Percentiles rank a stretch among this genome's conserved stretches.
Conservation (phyloP, 1,139 yeast genomes). For the Geotrichum klebahnii region DNA sequence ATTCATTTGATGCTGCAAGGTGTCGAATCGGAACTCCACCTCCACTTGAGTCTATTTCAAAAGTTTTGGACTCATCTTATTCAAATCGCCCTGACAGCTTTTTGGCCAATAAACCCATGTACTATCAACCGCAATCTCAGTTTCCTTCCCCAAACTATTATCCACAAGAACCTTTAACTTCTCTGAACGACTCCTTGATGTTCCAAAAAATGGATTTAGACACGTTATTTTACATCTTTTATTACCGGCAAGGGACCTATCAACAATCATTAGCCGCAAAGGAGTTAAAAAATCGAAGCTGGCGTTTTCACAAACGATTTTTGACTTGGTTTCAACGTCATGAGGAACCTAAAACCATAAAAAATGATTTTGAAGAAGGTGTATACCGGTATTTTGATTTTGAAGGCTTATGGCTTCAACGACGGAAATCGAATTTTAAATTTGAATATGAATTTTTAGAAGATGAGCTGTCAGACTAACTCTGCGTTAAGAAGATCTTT, state of each 20-base stretch:
- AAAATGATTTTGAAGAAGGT: conserved; percentile 48
- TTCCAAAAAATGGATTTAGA: conserved; percentile 77
- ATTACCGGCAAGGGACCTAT: conserved; percentile 67
- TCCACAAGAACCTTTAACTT: conserved; percentile 75
- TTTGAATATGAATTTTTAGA: conserved; percentile 48
- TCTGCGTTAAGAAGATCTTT: too few relatives aligned
- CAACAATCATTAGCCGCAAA: conserved; percentile 78
- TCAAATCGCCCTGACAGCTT: conserved; percentile 90
- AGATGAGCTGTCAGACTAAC: conserved; percentile 44
- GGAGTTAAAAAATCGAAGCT: conserved; percentile 75
- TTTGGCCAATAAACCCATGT: conserved; percentile 77
- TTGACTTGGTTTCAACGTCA: conserved; percentile 81
- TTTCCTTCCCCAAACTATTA: conserved; percentile 91
- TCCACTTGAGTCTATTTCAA: conserved; percentile 54
- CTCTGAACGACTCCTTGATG: conserved; percentile 43
- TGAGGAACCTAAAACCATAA: conserved; percentile 50
- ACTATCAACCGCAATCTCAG: conserved; percentile 75
- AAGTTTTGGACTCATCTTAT: conserved; percentile 66
- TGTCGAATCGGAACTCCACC: conserved; percentile 49
- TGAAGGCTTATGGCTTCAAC: conserved; percentile 82
- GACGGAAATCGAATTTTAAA: conserved; percentile 69
- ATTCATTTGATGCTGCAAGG: conserved; percentile 46
- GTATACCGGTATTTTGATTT: conserved; percentile 82
- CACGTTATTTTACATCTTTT: conserved; percentile 87
- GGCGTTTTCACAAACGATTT: conserved; percentile 76